These are phyloP conservation scores for Solanum commersonii DNA, from an alignment of 257 asterid genomes.

Conservation along the genomic window DNA sequence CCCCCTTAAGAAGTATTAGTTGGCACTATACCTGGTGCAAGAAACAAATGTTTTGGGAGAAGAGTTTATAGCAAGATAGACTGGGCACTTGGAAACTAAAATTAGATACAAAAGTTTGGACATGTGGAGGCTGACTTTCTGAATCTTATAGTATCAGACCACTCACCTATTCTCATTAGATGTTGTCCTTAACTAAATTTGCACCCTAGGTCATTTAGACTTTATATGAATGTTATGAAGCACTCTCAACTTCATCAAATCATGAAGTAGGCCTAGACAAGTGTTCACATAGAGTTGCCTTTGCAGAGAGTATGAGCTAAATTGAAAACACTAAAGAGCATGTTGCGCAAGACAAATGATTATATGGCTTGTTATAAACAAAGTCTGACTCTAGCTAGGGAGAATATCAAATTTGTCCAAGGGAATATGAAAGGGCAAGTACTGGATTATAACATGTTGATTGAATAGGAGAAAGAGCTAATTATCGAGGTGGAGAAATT, in stretches of 20 bases:
- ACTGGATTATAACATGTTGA: too few relatives aligned
- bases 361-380: neutral
- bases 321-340: neutral
- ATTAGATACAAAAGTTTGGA: neutral
- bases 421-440: neutral
- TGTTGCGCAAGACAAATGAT: neutral
- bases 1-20: too few relatives aligned
- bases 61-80: too few relatives aligned
- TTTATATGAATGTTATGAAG: neutral
- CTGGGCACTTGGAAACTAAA: neutral
- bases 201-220: neutral
- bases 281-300: neutral
- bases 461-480: too few relatives aligned
- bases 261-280: neutral
- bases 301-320: neutral
- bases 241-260: neutral
- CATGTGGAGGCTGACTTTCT: neutral
- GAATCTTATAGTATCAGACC: neutral
- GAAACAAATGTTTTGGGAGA: too few relatives aligned
- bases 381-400: neutral
- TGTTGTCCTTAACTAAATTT: too few relatives aligned
- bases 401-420: neutral
- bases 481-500: neutral
- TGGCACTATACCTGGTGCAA: too few relatives aligned
- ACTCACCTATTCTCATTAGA: neutral